Evolutionary conservation across 345 rosid species (phyloP), one percentile per base, ranked within the genome.

Genomic region (Pistacia atlantica): DNA sequence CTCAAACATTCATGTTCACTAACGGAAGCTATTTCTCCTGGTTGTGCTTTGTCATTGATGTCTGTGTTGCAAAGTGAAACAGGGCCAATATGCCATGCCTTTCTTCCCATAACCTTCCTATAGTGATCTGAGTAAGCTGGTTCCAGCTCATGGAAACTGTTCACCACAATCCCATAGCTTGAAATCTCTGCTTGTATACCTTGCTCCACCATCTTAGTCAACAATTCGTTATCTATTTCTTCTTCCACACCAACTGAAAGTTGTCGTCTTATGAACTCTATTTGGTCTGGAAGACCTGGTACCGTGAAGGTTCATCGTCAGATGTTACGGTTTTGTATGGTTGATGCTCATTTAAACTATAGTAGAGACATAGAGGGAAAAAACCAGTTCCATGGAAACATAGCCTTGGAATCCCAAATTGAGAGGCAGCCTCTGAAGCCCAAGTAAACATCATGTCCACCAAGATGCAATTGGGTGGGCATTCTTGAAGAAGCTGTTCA

Each of bases 391-490:
- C 87, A 52, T 84, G 82, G 65, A 87, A 86, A 6, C 65, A 62
- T 7, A 86, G 46, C 76, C 86, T 56, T 0, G 87, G 89, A 56
- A 88, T 84, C 12, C 81, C 78, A 37, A 31, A 73, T 69, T 80
- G 82, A 16, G 72, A 31, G 0, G 86, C 86, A 28, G 60, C 48
- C 2, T 76, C 74, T 2, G 79, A 70, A 33, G 84, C 78, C 87
- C 86, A 86, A 12, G 87, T 83, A 45, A 72, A 73, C 61, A 80
- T 62, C 45, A 76, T 52, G 71, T 87, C 87, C 0, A 86, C 74
- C 33, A 80, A 60, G 12, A 87, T 51, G 54, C 77, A 78, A 73
- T 77, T 46, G 2, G 87, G 87, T 0, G 31, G 56, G 12, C 91
- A 35, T 91, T 93, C 65, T 65, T 75, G 65, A 10, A 79, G 31